Conservation (phyloP, 208 protist genomes). For the Borovskyia barvae region DNA sequence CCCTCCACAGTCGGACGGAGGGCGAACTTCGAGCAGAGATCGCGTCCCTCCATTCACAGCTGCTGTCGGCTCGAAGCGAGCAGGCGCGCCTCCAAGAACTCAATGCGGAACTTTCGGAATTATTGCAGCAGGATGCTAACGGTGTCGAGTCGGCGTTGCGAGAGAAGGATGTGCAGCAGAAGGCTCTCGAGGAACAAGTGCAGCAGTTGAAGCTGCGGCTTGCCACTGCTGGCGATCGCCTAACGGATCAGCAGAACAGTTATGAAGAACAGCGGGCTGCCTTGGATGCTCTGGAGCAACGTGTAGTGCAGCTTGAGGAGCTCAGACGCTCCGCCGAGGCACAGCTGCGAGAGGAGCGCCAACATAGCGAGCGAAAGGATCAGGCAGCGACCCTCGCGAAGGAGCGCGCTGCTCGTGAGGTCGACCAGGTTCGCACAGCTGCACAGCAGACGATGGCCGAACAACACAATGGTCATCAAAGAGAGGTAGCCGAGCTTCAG, state of each 20-base stretch:
- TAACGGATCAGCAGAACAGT: slow-evolving; percentile 20
- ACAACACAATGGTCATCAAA: slow-evolving; percentile 20
- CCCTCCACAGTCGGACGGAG: slow-evolving; percentile 3
- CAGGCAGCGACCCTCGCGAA: slow-evolving; percentile 14
- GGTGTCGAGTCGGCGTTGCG: slow-evolving; percentile 41
- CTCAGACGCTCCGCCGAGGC: slow-evolving; percentile 7
- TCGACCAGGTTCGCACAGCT: slow-evolving; percentile 16
- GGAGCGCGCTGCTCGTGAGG: slow-evolving; percentile 31
- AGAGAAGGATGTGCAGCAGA: slow-evolving; percentile 24
- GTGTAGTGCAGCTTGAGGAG: slow-evolving; percentile 24
- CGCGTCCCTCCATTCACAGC: slow-evolving; percentile 12
- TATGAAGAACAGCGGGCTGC: slow-evolving; percentile 9
- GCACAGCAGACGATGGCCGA: slow-evolving; percentile 23
- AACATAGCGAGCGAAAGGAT: slow-evolving; percentile 14
- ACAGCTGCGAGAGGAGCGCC: slow-evolving; percentile 14
- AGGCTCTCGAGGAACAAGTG: slow-evolving; percentile 22
- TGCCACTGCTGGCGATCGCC: slow-evolving; percentile 20
- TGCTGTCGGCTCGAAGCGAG: slow-evolving; percentile 18
- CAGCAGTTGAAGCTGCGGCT: slow-evolving; percentile 34
- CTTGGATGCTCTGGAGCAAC: slow-evolving; percentile 17
- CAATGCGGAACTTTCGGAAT: slow-evolving; percentile 43
- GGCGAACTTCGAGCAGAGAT: slow-evolving; percentile 5
- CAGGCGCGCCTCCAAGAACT: slow-evolving; percentile 13
- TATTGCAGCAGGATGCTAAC: slow-evolving; percentile 54
- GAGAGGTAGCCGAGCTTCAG: slow-evolving; percentile 21